A percentile compares a stretch with the other conserved stretches of the same genome.
phyloP scores from a whole-genome alignment of 164 flowering plant genomes.

The Hamamelis virginiana region DNA sequence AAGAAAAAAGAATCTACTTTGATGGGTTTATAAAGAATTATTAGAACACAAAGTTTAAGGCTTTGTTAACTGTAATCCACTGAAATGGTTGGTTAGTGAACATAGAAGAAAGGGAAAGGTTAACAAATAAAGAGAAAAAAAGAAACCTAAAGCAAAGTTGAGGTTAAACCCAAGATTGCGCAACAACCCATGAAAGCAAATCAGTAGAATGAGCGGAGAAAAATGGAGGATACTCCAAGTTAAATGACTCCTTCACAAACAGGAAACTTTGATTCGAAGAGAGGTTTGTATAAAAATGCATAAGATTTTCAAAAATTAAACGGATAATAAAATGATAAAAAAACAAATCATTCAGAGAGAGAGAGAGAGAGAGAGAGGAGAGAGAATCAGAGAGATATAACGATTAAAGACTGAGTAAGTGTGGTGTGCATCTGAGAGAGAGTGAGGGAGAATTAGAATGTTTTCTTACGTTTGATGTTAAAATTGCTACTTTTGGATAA shows the following conservation, averaged over 20 bases:
- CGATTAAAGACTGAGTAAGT: too few relatives aligned
- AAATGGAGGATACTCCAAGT: constrained; percentile 4
- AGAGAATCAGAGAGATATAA: background rate
- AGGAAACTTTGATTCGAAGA: constrained; percentile 53
- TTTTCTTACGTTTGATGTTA: too few relatives aligned
- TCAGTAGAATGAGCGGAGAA: background rate
- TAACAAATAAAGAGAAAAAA: background rate
- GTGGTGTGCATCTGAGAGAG: too few relatives aligned
- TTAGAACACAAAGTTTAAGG: constrained; percentile 1
- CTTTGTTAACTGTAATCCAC: constrained; percentile 4
- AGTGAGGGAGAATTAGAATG: too few relatives aligned
- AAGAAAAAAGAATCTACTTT: constrained; percentile 6
- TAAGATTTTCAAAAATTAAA: background rate
- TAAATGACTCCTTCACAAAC: background rate
- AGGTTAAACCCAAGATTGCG: constrained; percentile 19
- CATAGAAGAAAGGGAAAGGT: background rate
- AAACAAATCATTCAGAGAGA: background rate
- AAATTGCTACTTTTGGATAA: too few relatives aligned
- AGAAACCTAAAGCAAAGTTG: constrained; percentile 4
- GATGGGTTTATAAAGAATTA: constrained; percentile 8
- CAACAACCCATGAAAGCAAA: constrained; percentile 31
- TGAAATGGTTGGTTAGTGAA: background rate
- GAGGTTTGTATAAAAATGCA: constrained; percentile 22
- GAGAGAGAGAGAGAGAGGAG: constrained; percentile 2
- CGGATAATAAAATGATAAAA: background rate